Base-by-base conservation (phyloP, 106 monocot species). In the Alisma plantagoaquatica region DNA sequence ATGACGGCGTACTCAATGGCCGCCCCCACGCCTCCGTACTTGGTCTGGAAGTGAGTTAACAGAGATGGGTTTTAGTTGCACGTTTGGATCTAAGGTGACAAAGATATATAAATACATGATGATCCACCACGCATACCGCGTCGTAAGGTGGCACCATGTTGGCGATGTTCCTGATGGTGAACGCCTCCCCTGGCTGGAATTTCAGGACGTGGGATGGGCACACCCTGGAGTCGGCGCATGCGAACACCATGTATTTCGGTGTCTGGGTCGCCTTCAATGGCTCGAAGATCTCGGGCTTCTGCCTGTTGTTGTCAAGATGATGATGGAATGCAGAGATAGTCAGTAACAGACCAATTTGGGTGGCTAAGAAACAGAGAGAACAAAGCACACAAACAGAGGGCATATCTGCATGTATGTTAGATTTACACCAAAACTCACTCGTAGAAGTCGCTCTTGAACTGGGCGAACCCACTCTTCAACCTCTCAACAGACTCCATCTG, bases 191-290 rank as follows among this genome's bases (percentile, higher is more conserved):
- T 0, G 92, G 92, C 33, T 57, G 50, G 65, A 93, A 77, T 27
- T 66, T 72, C 33, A 87, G 60, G 11, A 77, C 42, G 42, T 68
- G 64, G 14, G 92, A 93, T n/a, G 92, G 92, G 61, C 87, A 93
- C 41, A 87, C 87, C 0, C 92, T 76, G 0, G 92, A 93, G 64
- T 93, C 92, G 9, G 92, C 56, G 30, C 92, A 93, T 4, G 92
- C 75, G 26, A 93, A 79, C 65, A 93, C 79, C 87, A 93, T 68
- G 70, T 65, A 93, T 83, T 83, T 74, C 15, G 82, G 77, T 17
- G 66, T 70, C 54, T 83, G 82, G 2, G 70, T 66, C 31, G 70
- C 51, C 7, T 72, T 60, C 3, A 94, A 72, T 29, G 69, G 45
- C 17, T 54, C 47, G 49, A 84, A 87, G 47, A 75, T 2, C 17